Evolutionary conservation across 2,329 filamentous ascomycete species (phyloP).

Genomic region (Epichloe hybrida): DNA sequence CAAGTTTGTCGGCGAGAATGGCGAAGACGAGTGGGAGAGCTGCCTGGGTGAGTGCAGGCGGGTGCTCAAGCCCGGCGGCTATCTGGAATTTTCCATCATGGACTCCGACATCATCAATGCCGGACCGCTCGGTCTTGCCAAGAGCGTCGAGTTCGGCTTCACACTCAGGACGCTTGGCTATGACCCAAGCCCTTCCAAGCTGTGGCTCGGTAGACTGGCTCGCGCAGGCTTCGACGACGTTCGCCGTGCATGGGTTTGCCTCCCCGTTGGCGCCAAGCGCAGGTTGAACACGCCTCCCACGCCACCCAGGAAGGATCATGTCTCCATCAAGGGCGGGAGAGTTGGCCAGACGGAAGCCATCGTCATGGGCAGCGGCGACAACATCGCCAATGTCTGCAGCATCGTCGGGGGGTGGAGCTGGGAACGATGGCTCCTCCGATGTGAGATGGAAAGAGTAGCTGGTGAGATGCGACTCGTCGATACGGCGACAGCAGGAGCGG

Average conservation of each 20-base stretch:
- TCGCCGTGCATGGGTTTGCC: constrained; percentile 75
- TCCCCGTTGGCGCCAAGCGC: constrained; percentile 57
- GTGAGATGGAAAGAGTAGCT: constrained; percentile 67
- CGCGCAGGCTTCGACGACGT: constrained; percentile 67
- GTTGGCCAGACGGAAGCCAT: constrained; percentile 47
- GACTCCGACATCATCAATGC: constrained; percentile 84
- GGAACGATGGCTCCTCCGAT: constrained; percentile 90
- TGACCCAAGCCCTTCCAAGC: constrained; percentile 70
- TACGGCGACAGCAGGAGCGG: constrained; percentile 35
- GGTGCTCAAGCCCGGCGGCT: constrained; percentile 83
- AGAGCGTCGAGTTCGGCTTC: constrained; percentile 85
- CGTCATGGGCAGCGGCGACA: constrained; percentile 52
- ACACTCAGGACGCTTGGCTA: constrained; percentile 81
- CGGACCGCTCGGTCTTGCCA: constrained; percentile 64
- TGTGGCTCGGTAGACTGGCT: constrained; percentile 61
- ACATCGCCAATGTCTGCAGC: constrained; percentile 63
- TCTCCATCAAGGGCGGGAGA: constrained; percentile 26
- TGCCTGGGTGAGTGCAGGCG: constrained; percentile 79
- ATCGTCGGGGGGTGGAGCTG: constrained; percentile 79
- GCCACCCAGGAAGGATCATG: constrained; percentile 21
- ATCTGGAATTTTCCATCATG: constrained; percentile 79
- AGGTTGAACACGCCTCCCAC: constrained; percentile 17
- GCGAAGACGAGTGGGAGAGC: constrained; percentile 74
- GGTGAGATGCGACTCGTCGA: constrained; percentile 48
- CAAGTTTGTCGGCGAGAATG: constrained; percentile 55